Base-by-base conservation (phyloP, 352 stramenopile genomes). In the Phytophthora ohioensis region DNA sequence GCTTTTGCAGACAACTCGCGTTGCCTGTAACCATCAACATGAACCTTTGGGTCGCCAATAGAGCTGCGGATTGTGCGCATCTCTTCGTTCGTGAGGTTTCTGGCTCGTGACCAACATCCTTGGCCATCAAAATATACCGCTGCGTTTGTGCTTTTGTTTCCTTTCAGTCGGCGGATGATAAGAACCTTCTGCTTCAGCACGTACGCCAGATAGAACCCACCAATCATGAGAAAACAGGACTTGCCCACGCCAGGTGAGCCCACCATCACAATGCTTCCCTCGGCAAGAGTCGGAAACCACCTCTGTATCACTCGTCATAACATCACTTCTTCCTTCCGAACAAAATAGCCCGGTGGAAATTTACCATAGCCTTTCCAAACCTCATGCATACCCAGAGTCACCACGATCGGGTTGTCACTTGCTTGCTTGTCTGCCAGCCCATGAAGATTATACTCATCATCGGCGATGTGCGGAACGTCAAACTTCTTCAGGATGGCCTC, bases 151-250 rank as follows among this genome's bases (percentile, higher is more conserved):
- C 8, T 0, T 2, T 52, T 35, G 0, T 27, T 34, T 68, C 56
- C 30, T 60, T 65, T 74, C 67, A 74, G 48, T 42, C 53, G 39
- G 43, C 59, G 67, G 69, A 74, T 64, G 59, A 74, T 36, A 39
- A 74, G 59, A 36, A 74, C 67, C 21, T 65, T 57, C 34, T 32
- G 38, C 12, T 65, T 69, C 53, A 62, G 17, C 10, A 69, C 47
- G 17, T 52, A 69, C 17, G 59, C 58, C 59, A 74, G 21, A 4
- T 69, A 69, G 10, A 69, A 69, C 3, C 27, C 67, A 46, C 62
- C 17, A 15, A 74, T 59, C 59, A 74, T 74, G 15, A 65, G 67
- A 65, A 69, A 69, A 38, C 59, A 73, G 12, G 59, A 69, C 38
- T 74, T 69, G 32, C 67, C 67, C n/a, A 74, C 67, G 47, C 58